These are phyloP conservation scores for Globomyces pollinis-pini DNA, from an alignment of 192 early-diverging fungal species.

Conservation along the genomic window DNA sequence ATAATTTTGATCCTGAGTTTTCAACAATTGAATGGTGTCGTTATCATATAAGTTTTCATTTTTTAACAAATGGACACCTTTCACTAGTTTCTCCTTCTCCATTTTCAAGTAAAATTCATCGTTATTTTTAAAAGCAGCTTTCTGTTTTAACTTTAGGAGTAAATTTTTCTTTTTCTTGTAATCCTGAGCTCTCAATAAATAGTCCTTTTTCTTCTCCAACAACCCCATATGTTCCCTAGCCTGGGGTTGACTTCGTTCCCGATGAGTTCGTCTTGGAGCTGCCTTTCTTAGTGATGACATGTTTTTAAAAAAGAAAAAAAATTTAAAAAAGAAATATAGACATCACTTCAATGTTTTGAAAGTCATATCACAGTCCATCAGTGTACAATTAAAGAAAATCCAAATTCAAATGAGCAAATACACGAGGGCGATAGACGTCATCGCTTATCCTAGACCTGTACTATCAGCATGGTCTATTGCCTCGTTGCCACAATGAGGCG, in stretches of 20 bases:
- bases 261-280: slow-evolving; percentile 79
- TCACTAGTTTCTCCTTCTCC: slow-evolving; percentile 78
- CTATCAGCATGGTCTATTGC: no score
- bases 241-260: slow-evolving; percentile 72
- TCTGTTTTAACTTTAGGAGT: slow-evolving; percentile 76
- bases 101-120: slow-evolving; percentile 99
- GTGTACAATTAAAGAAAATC: no score
- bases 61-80: slow-evolving; percentile 68
- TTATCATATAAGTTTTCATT: slow-evolving; percentile 61
- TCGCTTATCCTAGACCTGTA: no score
- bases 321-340: no score
- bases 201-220: slow-evolving; percentile 98
- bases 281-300: slow-evolving; percentile 56
- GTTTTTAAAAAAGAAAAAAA: not conserved
- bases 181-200: slow-evolving; percentile 87
- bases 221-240: slow-evolving; percentile 49
- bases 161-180: slow-evolving; percentile 79
- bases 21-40: slow-evolving; percentile 74
- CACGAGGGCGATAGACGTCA: no score
- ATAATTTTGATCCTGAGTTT: slow-evolving; percentile 90
- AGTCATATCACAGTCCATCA: no score
- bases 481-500: no score
- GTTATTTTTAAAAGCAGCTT: slow-evolving; percentile 80
- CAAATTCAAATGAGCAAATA: no score
- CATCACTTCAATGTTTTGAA: no score